These are phyloP conservation scores for Santalum album DNA, from an alignment of 164 flowering plant genomes.

Conservation along the genomic window DNA sequence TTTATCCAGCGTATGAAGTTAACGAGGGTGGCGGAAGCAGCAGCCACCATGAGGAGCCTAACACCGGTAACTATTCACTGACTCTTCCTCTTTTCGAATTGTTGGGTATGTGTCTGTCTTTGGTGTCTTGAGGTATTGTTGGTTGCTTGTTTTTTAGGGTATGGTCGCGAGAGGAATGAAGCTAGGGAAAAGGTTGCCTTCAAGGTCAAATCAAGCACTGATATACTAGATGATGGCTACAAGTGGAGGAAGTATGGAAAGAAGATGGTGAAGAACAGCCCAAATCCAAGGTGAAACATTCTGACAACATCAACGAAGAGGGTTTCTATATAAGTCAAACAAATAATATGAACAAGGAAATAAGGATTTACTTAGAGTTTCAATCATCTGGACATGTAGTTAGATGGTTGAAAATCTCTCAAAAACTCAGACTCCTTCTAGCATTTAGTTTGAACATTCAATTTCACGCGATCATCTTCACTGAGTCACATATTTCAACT, in stretches of 20 bases:
- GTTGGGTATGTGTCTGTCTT: neutral
- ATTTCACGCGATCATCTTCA: too few species aligned
- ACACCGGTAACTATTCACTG: conserved; percentile 13
- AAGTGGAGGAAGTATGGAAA: conserved; percentile 63
- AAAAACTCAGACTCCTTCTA: too few species aligned
- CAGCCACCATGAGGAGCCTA: conserved; percentile 12
- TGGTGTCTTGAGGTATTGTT: neutral
- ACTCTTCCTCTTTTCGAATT: too few species aligned
- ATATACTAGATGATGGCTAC: conserved; percentile 46
- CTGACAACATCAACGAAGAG: neutral
- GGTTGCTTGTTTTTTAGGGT: conserved; percentile 5
- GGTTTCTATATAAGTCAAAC: too few species aligned
- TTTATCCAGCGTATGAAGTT: conserved; percentile 6
- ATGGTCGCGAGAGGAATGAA: conserved; percentile 7
- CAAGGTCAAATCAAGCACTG: conserved; percentile 38
- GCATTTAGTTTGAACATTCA: too few species aligned
- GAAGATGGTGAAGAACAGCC: conserved; percentile 55
- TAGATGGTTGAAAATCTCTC: too few species aligned
- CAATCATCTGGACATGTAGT: too few species aligned
- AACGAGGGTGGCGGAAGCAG: conserved; percentile 10
- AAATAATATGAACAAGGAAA: too few species aligned
- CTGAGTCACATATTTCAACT: too few species aligned
- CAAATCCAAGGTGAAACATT: conserved; percentile 39
- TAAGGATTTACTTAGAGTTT: too few species aligned
- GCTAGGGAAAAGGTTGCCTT: conserved; percentile 32